phyloP scores from a whole-genome alignment of 2,329 filamentous ascomycete genomes.

The Verticillium albo-atrum region DNA sequence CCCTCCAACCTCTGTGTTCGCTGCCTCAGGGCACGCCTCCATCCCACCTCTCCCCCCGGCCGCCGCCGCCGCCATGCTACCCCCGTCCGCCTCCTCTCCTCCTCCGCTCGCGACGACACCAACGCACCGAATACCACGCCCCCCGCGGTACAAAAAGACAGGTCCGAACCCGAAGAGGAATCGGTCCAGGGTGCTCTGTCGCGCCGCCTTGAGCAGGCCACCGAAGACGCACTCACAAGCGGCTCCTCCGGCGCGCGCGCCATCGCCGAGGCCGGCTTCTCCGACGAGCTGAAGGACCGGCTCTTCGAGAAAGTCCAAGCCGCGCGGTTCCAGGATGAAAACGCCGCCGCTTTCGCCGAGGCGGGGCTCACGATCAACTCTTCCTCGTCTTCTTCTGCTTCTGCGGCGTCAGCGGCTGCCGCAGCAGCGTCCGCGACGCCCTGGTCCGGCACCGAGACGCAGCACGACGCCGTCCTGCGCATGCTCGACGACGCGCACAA shows the following conservation, averaged over 20 bases:
- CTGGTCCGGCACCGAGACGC: slow-evolving; percentile 75
- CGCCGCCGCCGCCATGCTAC: background rate
- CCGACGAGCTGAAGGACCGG: slow-evolving; percentile 55
- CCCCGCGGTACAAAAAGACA: background rate
- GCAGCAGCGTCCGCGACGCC: slow-evolving; percentile 66
- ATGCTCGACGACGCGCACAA: slow-evolving; percentile 82
- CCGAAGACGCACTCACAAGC: slow-evolving; percentile 57
- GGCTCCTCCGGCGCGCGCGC: slow-evolving; percentile 56
- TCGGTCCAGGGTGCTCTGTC: slow-evolving; percentile 42
- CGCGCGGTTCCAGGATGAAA: slow-evolving; percentile 48
- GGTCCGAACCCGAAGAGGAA: background rate
- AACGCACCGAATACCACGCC: background rate
- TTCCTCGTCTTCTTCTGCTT: slow-evolving; percentile 33
- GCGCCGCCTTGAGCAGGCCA: slow-evolving; percentile 56
- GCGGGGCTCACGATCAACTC: slow-evolving; percentile 42
- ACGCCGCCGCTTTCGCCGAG: slow-evolving; percentile 43
- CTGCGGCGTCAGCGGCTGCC: no score
- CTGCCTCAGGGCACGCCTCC: background rate
- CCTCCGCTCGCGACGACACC: background rate
- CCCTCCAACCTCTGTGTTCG: background rate
- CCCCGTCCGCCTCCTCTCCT: background rate
- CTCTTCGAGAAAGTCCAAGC: slow-evolving; percentile 53
- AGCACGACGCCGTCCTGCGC: slow-evolving; percentile 72
- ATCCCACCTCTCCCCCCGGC: no score
- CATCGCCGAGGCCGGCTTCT: slow-evolving; percentile 59